Base-by-base conservation (phyloP, 768 basidiomycete genomes). In the Tulasnella sp. region DNA sequence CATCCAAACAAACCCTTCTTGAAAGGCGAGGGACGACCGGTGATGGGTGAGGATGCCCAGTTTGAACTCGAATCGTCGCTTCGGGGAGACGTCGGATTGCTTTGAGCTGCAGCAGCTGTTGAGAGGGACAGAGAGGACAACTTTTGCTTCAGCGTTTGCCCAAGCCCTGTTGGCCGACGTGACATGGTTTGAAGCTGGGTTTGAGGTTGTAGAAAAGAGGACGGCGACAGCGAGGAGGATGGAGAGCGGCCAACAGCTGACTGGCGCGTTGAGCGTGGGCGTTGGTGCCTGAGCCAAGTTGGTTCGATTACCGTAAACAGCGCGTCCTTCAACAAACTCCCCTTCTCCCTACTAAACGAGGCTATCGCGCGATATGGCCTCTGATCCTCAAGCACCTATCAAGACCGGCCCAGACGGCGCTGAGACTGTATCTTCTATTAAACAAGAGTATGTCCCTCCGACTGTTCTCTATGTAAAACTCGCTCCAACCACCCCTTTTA, bases 91-190 rank as follows among this genome's bases (percentile, higher is more conserved):
- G 78, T 18, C 58, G 80, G 75, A 69, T 69, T 69, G 73, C 58
- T 44, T 80, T 74, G 20, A 14, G 82, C 73, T 44, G 82, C 64
- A 0, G 83, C 72, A 12, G 83, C 72, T 42, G 77, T 18, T 22
- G 83, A 80, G 42, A 80, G 72, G 37, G 83, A 83, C 28, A 83
- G 73, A 1, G 75, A 48, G 9, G 83, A 83, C 1, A 83, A 79
- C 80, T 82, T 83, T 82, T 83, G 83, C 76, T 83, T 83, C 20
- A 83, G 76, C 64, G 83, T 46, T 31, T 42, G 46, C 75, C 81
- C 41, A 8, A 73, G 31, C 9, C 64, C 64, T 69, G 80, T 72
- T 42, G 64, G 37, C 31, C 75, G 31, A 40, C 46, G 41, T 60
- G 80, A 42, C 72, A 80, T 73, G 28, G 44, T 28, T 64, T 64